These are phyloP conservation scores for Citrus trifoliata DNA, from an alignment of 345 rosid genomes.

Conservation along the genomic window DNA sequence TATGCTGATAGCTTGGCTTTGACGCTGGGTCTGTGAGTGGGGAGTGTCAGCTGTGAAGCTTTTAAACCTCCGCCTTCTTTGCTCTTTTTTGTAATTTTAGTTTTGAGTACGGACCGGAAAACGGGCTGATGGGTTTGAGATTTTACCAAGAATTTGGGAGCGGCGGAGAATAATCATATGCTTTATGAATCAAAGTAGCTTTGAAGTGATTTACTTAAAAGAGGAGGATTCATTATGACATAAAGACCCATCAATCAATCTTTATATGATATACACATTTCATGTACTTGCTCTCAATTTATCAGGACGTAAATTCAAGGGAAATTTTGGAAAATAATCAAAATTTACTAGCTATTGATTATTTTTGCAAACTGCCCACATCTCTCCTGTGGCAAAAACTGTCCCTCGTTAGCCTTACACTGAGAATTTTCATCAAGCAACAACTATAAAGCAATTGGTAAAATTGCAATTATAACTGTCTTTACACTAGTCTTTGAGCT, in stretches of 20 bases:
- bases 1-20: constrained; percentile 13
- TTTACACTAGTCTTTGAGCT: background rate
- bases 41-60: background rate
- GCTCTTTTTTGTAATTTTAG: too few species aligned
- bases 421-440: background rate
- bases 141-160: background rate
- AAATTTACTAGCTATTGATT: too few species aligned
- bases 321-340: too few species aligned
- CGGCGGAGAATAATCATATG: background rate
- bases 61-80: background rate
- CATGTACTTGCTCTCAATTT: background rate
- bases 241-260: too few species aligned
- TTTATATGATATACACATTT: too few species aligned
- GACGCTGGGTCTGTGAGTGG: constrained; percentile 7
- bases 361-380: background rate
- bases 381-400: background rate
- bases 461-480: background rate
- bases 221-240: too few species aligned
- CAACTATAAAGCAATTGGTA: background rate
- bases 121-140: background rate
- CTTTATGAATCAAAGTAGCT: too few species aligned
- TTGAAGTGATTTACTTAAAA: too few species aligned
- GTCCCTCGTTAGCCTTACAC: background rate
- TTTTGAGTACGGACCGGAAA: background rate
- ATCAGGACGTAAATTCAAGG: too few species aligned